Conservation (phyloP, 2,329 filamentous ascomycete species). For the Intubia oerlemansii region DNA sequence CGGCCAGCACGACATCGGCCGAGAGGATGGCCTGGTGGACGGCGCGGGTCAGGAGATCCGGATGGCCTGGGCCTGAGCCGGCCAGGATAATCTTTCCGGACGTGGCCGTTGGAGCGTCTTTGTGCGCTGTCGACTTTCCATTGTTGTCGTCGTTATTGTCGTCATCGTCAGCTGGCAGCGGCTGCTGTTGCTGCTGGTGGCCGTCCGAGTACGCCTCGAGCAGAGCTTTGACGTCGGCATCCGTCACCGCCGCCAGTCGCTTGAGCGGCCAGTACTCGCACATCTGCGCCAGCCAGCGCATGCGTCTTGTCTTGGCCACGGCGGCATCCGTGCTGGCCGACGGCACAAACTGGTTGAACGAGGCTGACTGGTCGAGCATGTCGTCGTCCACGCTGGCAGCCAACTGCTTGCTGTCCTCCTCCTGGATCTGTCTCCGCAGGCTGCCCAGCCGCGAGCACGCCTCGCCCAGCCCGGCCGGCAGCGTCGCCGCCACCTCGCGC, state of each 20-base stretch:
- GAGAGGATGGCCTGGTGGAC: conserved; percentile 55
- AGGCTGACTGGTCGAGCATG: conserved; percentile 51
- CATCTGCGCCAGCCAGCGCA: conserved; percentile 86
- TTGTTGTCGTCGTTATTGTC: too few relatives aligned
- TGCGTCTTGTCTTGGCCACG: conserved; percentile 48
- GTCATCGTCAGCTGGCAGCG: too few relatives aligned
- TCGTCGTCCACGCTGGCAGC: conserved; percentile 18
- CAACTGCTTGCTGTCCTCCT: conserved; percentile 12
- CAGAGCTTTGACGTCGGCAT: conserved; percentile 57
- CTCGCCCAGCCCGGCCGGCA: conserved; percentile 53
- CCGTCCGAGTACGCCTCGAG: conserved; percentile 44
- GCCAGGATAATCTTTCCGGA: conserved; percentile 63
- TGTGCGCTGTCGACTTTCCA: too few relatives aligned
- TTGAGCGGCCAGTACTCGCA: conserved; percentile 97
- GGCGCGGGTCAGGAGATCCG: conserved; percentile 69
- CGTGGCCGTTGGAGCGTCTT: too few relatives aligned
- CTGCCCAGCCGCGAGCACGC: conserved; percentile 63
- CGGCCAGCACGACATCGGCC: conserved; percentile 62
- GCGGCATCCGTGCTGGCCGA: conserved; percentile 37
- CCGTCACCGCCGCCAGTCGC: conserved; percentile 56
- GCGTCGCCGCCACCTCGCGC: conserved; percentile 61
- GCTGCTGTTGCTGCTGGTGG: too few relatives aligned
- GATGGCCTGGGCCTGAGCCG: conserved; percentile 81
- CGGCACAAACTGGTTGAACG: conserved; percentile 66
- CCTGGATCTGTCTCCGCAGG: conserved; percentile 41